Conservation (phyloP, 1,284 basidiomycete species). For the Heterobasidion occidentale region DNA sequence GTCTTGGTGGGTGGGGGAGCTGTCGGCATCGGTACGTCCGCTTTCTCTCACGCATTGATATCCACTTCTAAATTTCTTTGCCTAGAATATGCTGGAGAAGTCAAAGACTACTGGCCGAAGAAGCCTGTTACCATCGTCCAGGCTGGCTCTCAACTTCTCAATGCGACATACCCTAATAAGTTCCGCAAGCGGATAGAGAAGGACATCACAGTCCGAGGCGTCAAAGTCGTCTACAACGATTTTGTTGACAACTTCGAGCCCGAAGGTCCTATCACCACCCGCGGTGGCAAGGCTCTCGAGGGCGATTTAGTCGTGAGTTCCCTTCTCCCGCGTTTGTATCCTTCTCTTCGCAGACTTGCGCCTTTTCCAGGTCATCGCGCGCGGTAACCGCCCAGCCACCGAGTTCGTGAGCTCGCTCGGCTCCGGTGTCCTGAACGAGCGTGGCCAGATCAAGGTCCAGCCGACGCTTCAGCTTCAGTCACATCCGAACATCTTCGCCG, state of each 20-base stretch:
- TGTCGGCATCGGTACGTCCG: conserved; percentile 45
- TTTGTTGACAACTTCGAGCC: conserved; percentile 36
- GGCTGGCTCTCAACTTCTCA: conserved; percentile 41
- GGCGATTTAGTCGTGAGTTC: conserved; percentile 51
- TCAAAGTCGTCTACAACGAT: conserved; percentile 49
- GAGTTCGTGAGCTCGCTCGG: conserved; percentile 37
- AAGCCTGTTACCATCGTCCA: conserved; percentile 65
- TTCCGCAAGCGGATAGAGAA: conserved; percentile 42
- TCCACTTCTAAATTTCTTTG: background rate
- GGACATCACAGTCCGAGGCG: conserved; percentile 32
- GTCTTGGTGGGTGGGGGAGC: conserved; percentile 58
- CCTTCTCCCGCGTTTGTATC: background rate
- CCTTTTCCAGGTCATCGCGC: conserved; percentile 34
- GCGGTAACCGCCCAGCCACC: conserved; percentile 44
- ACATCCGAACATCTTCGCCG: conserved; percentile 46
- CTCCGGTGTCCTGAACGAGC: conserved; percentile 28
- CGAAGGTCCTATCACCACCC: conserved; percentile 34
- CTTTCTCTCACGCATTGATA: background rate
- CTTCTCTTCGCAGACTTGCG: background rate
- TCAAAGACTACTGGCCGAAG: conserved; percentile 23
- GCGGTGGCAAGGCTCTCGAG: conserved; percentile 40
- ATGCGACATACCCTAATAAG: conserved; percentile 46
- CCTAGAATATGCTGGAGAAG: conserved; percentile 8
- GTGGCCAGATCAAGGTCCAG: conserved; percentile 38
- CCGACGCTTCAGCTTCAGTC: conserved; percentile 42